Conservation (phyloP, 108 stramenopile species). For the Cyclotella atomus region DNA sequence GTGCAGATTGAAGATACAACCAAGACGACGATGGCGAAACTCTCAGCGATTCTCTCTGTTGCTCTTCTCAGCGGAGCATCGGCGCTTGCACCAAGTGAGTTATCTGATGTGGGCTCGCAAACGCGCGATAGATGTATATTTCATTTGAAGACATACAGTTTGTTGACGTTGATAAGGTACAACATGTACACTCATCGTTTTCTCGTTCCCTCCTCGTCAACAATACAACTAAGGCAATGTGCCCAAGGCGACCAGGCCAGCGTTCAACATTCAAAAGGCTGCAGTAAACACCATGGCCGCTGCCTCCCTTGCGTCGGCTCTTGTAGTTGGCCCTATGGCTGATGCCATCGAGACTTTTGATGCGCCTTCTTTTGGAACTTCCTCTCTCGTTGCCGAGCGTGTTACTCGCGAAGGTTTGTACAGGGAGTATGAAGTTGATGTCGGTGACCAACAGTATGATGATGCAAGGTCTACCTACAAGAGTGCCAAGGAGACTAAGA, state of each 20-base stretch:
- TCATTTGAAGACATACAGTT: neutral
- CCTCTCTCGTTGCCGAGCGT: constrained; percentile 69
- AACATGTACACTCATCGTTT: neutral
- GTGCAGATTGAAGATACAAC: too few relatives aligned
- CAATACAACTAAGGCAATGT: constrained; percentile 10
- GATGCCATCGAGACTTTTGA: constrained; percentile 58
- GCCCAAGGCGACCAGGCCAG: constrained; percentile 32
- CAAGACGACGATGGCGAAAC: constrained; percentile 45
- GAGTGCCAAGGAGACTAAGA: constrained; percentile 83
- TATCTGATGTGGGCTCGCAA: neutral
- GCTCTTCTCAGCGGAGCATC: constrained; percentile 36
- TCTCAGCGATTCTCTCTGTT: constrained; percentile 23
- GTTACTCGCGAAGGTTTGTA: constrained; percentile 83
- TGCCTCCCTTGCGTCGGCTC: constrained; percentile 42
- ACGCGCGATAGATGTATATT: neutral
- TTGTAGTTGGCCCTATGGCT: constrained; percentile 52
- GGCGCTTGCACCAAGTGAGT: constrained; percentile 36
- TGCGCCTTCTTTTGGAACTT: constrained; percentile 57
- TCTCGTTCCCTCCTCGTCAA: neutral
- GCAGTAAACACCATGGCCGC: constrained; percentile 33
- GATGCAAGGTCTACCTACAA: constrained; percentile 90
- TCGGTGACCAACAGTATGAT: constrained; percentile 68
- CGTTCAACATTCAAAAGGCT: constrained; percentile 30
- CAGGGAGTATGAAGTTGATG: constrained; percentile 81
- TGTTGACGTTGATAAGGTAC: too few relatives aligned